Evolutionary conservation across 495 filamentous ascomycete genomes (phyloP), one percentile per base, ranked within the genome.

Genomic region (Mycothermus thermophilus): DNA sequence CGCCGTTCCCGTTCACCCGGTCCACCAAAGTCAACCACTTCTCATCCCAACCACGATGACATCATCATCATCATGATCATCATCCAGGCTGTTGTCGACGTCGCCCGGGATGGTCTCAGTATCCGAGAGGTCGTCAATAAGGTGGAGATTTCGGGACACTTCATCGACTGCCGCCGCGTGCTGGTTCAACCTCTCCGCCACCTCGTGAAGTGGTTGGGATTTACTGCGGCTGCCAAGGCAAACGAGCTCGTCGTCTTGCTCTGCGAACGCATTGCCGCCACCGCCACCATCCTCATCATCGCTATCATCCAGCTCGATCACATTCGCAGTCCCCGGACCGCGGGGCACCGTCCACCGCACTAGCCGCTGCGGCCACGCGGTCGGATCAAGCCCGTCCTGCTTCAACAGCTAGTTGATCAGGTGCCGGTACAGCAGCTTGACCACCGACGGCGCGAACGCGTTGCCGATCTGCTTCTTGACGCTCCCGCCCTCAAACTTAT

Each of bases 381-480:
- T n/a, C n/a, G 31, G 20, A 9, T 11, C 27, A 19, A 33, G 38
- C 20, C 18, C 59, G 46, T 90, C 83, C 0, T 66, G 66, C 20
- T 60, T 50, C 31, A 74, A 62, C 16, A 90, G 44, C 27, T 69
- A 68, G 19, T 52, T 60, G 15, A 60, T 58, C 2, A 87, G 58
- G 35, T 76, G 69, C 17, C 55, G 41, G 43, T 77, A 80, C 0
- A 92, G 37, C 0, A 64, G 61, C 26, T 66, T 57, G 0, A 76
- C 78, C 0, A 84, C 55, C 5, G 54, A 40, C 0, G 87, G 76
- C 0, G 85, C 82, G 5, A 92, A 83, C 0, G 85, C 83, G 51
- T 96, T 95, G 0, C 88, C 88, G 41, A 94, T 82, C 48, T 90
- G 83, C 43, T 66, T 77, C 37, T 69, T 73, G 2, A 75, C 58